Evolutionary conservation across 1,139 yeast genomes (phyloP).

Genomic region (Geotrichum carabidarum): DNA sequence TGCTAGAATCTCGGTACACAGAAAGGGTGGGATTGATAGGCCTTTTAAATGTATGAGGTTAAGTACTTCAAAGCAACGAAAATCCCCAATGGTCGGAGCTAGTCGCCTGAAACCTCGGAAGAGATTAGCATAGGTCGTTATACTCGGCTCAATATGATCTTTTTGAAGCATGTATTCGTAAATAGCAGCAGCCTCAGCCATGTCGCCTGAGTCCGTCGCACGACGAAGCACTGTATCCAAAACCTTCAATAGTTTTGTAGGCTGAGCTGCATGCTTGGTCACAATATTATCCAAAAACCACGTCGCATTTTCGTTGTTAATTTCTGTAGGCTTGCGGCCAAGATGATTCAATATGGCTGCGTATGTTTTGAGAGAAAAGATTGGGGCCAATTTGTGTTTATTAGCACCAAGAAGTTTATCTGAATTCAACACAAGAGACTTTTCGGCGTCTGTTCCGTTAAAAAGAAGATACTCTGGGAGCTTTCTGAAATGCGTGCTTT

Average conservation of each 20-base stretch:
- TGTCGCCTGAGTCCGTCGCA: conserved; percentile 28
- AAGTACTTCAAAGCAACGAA: conserved; percentile 27
- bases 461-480: conserved; percentile 20
- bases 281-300: conserved; percentile 20
- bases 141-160: conserved; percentile 21
- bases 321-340: conserved; percentile 7
- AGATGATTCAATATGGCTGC: conserved; percentile 7
- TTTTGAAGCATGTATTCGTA: conserved; percentile 26
- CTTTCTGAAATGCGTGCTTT: conserved; percentile 9
- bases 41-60: conserved; percentile 21
- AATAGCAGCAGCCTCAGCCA: conserved; percentile 25
- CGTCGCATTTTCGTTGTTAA: conserved; percentile 4
- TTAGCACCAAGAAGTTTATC: conserved; percentile 21
- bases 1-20: conserved; percentile 25
- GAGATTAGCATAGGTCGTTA: conserved; percentile 21
- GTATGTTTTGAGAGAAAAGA: conserved; percentile 5
- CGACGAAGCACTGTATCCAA: conserved; percentile 23
- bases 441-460: conserved; percentile 25
- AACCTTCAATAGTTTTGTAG: conserved; percentile 19
- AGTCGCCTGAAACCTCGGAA: conserved; percentile 27
- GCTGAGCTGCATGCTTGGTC: conserved; percentile 20
- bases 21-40: conserved; percentile 13
- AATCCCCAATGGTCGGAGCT: conserved; percentile 22
- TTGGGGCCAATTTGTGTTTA: conserved; percentile 6
- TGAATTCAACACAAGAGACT: conserved; percentile 22